A percentile compares a stretch with the other conserved stretches of the same genome.
These are phyloP conservation scores for Taiwanofungus camphoratus DNA, from an alignment of 1,284 basidiomycete species.

Conservation along the genomic window DNA sequence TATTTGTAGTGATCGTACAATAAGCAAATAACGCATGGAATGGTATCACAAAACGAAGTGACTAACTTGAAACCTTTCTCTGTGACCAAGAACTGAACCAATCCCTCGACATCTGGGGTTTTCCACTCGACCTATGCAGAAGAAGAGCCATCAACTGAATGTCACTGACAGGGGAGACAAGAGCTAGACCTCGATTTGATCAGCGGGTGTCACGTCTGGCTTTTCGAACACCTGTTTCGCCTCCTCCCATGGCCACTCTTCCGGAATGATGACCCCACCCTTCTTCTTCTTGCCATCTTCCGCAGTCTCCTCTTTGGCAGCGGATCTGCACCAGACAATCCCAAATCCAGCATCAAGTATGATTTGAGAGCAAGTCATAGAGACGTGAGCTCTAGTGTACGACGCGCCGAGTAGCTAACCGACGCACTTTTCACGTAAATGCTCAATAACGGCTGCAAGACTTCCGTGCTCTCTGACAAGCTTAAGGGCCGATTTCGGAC, in stretches of 20 bases:
- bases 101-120: slow-evolving; percentile 86
- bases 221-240: slow-evolving; percentile 87
- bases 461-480: slow-evolving; percentile 84
- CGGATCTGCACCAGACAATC: slow-evolving; percentile 31
- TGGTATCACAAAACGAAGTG: not conserved
- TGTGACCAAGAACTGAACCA: slow-evolving; percentile 90
- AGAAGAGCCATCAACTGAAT: not conserved
- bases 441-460: slow-evolving; percentile 77
- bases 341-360: no score
- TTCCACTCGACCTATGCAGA: slow-evolving; percentile 85
- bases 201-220: slow-evolving; percentile 85
- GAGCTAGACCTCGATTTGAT: slow-evolving; percentile 73
- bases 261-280: slow-evolving; percentile 78
- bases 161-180: not conserved
- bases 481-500: slow-evolving; percentile 94
- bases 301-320: slow-evolving; percentile 53
- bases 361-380: no score
- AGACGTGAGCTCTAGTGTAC: not conserved
- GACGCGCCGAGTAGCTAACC: not conserved
- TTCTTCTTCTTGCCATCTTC: slow-evolving; percentile 49
- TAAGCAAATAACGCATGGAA: not conserved
- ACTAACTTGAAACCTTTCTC: slow-evolving; percentile 95
- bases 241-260: slow-evolving; percentile 95
- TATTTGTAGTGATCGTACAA: slow-evolving; percentile 28
- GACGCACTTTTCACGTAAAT: slow-evolving; percentile 71